These are phyloP conservation scores for Phytopythium sindhum DNA, from an alignment of 352 stramenopile species.

Conservation along the genomic window DNA sequence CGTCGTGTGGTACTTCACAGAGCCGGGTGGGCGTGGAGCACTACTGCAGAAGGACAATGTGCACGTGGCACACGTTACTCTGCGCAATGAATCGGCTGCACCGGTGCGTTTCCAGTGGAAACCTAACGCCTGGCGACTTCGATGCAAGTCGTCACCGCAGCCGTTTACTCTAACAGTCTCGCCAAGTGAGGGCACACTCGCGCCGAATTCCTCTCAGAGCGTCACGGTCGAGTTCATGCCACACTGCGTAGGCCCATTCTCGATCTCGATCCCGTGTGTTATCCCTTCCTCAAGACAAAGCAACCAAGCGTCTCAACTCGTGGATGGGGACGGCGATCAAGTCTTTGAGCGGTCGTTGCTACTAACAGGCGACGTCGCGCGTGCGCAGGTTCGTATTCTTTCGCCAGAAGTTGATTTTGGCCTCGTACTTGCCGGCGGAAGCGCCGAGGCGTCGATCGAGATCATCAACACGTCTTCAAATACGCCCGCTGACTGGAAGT, in stretches of 20 bases:
- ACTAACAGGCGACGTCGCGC: slow-evolving; percentile 42
- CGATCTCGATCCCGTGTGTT: slow-evolving; percentile 35
- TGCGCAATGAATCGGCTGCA: slow-evolving; percentile 9
- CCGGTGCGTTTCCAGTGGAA: slow-evolving; percentile 33
- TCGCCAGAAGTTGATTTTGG: slow-evolving; percentile 69
- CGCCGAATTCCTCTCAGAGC: slow-evolving; percentile 10
- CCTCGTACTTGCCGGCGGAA: slow-evolving; percentile 56
- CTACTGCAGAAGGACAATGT: neutral
- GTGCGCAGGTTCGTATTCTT: slow-evolving; percentile 40
- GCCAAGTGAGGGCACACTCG: slow-evolving; percentile 23
- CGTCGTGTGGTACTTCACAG: neutral
- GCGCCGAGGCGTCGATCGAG: slow-evolving; percentile 26
- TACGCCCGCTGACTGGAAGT: slow-evolving; percentile 34
- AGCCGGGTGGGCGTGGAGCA: neutral
- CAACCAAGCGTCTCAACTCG: neutral
- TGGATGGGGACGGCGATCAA: neutral
- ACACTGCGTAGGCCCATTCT: slow-evolving; percentile 37
- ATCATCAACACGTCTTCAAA: slow-evolving; percentile 23
- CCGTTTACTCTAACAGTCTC: slow-evolving; percentile 22
- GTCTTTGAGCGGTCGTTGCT: slow-evolving; percentile 49
- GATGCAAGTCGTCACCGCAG: neutral
- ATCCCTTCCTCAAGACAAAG: slow-evolving; percentile 14
- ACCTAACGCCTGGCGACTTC: slow-evolving; percentile 6
- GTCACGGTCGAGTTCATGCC: slow-evolving; percentile 40
- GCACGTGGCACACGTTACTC: neutral